These are phyloP conservation scores for Aspergillus olivimuriae DNA, from an alignment of 495 filamentous ascomycete species.

Conservation along the genomic window DNA sequence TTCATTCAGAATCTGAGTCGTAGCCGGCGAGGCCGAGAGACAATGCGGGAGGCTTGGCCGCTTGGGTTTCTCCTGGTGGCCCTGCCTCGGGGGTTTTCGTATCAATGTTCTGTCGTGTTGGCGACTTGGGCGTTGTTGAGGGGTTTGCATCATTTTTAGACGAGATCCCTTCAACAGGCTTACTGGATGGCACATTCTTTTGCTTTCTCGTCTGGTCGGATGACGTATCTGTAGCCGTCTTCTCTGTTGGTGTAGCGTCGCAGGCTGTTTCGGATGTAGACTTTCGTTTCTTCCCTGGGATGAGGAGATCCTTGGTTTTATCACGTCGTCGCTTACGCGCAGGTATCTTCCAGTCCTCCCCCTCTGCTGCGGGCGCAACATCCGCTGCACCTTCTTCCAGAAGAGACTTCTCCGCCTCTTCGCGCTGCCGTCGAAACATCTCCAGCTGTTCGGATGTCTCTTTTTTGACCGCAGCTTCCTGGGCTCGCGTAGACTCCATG, in stretches of 20 bases:
- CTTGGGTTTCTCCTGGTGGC: constrained; percentile 3
- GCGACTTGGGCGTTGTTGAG: too few relatives aligned
- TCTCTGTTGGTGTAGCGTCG: constrained; percentile 8
- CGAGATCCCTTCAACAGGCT: too few relatives aligned
- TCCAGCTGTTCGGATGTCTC: constrained; percentile 71
- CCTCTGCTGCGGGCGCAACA: constrained; percentile 27
- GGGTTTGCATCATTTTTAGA: too few relatives aligned
- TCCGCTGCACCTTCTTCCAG: constrained; percentile 33
- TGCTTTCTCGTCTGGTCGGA: too few relatives aligned
- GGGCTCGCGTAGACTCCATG: constrained; percentile 56
- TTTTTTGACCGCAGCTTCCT: constrained; percentile 67
- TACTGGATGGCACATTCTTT: too few relatives aligned
- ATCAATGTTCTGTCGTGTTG: too few relatives aligned
- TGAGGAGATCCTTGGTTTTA: constrained; percentile 45
- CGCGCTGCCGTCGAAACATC: constrained; percentile 61
- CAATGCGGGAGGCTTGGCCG: constrained; percentile 11
- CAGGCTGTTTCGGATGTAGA: constrained; percentile 18
- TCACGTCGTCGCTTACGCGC: constrained; percentile 55
- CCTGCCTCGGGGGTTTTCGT: too few relatives aligned
- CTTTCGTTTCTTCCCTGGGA: constrained; percentile 55
- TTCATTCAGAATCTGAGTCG: constrained; percentile 40
- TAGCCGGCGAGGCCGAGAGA: constrained; percentile 36
- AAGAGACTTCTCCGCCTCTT: constrained; percentile 53
- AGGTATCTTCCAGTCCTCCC: constrained; percentile 49
- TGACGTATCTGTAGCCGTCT: neutral